phyloP scores from a whole-genome alignment of 2,329 filamentous ascomycete genomes.

The Plenodomus tracheiphilus region DNA sequence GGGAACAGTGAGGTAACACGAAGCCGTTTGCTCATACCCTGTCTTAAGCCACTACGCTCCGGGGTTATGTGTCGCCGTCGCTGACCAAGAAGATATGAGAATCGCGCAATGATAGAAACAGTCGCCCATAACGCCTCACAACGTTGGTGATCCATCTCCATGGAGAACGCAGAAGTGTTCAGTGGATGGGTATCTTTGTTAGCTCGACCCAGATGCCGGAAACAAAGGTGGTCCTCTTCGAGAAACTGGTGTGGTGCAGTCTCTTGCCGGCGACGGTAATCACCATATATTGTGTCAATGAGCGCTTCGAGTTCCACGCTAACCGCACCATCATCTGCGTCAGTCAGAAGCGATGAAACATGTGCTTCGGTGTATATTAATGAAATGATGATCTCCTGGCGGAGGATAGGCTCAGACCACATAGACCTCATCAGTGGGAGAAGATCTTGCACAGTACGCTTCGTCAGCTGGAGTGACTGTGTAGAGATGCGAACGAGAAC shows the following conservation, averaged over 20 bases:
- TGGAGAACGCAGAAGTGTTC: constrained; percentile 34
- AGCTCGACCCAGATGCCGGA: constrained; percentile 47
- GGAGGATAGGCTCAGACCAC: constrained; percentile 68
- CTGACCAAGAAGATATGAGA: constrained; percentile 42
- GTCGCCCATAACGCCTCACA: constrained; percentile 43
- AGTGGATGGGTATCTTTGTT: constrained; percentile 26
- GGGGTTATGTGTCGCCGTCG: constrained; percentile 20
- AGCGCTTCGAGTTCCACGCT: constrained; percentile 63
- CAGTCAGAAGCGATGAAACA: constrained; percentile 37
- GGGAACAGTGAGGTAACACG: constrained; percentile 44
- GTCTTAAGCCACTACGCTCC: constrained; percentile 23
- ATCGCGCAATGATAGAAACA: constrained; percentile 45
- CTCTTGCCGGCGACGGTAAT: constrained; percentile 74
- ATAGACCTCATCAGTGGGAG: constrained; percentile 73
- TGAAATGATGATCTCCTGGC: constrained; percentile 74
- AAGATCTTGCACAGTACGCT: constrained; percentile 61
- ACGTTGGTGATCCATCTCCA: constrained; percentile 38
- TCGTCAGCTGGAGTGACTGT: constrained; percentile 68
- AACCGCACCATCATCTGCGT: constrained; percentile 25
- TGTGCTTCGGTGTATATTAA: constrained; percentile 63
- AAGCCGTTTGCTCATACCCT: constrained; percentile 40
- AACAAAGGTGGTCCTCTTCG: constrained; percentile 73
- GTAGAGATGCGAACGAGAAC: constrained; percentile 68
- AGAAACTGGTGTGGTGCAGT: constrained; percentile 53
- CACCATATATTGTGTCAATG: constrained; percentile 70